Evolutionary conservation across 805 yeast genomes (phyloP).

Genomic region (Pichia exigua): DNA sequence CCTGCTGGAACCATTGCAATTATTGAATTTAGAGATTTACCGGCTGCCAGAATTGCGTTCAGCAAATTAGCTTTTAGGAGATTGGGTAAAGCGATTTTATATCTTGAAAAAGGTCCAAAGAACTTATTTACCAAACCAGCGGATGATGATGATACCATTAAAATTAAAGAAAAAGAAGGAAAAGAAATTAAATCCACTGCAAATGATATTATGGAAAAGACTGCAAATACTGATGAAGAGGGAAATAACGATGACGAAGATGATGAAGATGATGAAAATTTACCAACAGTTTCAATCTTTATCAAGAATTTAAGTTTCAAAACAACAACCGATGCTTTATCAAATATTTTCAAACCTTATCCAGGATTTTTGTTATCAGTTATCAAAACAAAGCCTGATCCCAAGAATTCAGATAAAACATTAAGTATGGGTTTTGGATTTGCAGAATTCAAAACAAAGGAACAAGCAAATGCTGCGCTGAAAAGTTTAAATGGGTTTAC

Average conservation of each 20-base stretch:
- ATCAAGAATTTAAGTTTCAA: conserved; percentile 87
- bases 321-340: conserved; percentile 54
- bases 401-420: conserved; percentile 56
- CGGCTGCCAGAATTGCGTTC: conserved; percentile 86
- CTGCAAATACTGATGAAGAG: conserved; percentile 20
- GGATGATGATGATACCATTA: conserved; percentile 28
- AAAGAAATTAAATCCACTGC: conserved; percentile 40
- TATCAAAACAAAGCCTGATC: conserved; percentile 82
- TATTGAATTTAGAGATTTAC: conserved; percentile 75
- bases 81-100: conserved; percentile 78
- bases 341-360: conserved; percentile 55
- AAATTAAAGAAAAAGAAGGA: conserved; percentile 23
- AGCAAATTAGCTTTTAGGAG: conserved; percentile 80
- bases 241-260: conserved; percentile 14
- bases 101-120: conserved; percentile 90
- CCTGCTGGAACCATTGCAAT: conserved; percentile 96
- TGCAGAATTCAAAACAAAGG: conserved; percentile 76
- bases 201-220: conserved; percentile 33
- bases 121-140: conserved; percentile 65
- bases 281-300: conserved; percentile 82
- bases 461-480: conserved; percentile 73
- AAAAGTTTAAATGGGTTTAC: conserved; percentile 63
- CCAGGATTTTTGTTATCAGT: conserved; percentile 78
- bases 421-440: conserved; percentile 97
- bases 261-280: conserved; percentile 35